These are phyloP conservation scores for Cenchrus fungigraminus DNA, from an alignment of 176 grass and related monocot species.

Conservation along the genomic window DNA sequence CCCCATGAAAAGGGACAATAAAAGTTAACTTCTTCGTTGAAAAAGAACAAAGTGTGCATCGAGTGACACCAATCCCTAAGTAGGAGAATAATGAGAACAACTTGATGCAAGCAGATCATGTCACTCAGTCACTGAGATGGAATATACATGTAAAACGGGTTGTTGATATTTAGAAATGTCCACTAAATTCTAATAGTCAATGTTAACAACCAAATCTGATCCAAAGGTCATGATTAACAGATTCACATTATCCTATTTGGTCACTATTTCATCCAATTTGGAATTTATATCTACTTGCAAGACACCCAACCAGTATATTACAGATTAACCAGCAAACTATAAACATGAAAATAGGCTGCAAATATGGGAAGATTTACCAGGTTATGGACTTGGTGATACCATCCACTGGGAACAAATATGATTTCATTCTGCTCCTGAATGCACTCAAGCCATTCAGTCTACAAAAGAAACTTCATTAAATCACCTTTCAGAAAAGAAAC, in stretches of 20 bases:
- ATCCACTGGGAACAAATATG: constrained; percentile 97
- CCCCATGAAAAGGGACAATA: background rate
- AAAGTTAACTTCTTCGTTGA: background rate
- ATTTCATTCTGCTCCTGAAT: constrained; percentile 87
- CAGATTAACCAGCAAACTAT: constrained; percentile 24
- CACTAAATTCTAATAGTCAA: background rate
- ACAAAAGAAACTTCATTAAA: constrained; percentile 32
- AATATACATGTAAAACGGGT: constrained; percentile 16
- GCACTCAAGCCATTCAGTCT: constrained; percentile 89
- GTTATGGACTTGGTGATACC: constrained; percentile 99
- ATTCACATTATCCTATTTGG: background rate
- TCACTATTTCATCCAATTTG: constrained; percentile 16
- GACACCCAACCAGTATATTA: constrained; percentile 1
- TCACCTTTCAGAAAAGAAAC: background rate
- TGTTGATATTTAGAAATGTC: background rate
- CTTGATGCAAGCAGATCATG: constrained; percentile 8
- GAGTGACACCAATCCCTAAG: background rate
- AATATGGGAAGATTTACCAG: constrained; percentile 56
- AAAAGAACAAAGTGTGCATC: background rate
- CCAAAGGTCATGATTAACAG: background rate
- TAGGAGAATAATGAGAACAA: constrained; percentile 18
- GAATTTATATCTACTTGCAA: constrained; percentile 6
- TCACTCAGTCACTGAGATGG: constrained; percentile 17
- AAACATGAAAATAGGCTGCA: constrained; percentile 12
- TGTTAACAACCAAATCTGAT: constrained; percentile 29